Percentiles rank a stretch among this genome's conserved stretches.
These are phyloP conservation scores for Komagataea norvegica DNA, from an alignment of 1,139 yeast genomes.

Conservation along the genomic window DNA sequence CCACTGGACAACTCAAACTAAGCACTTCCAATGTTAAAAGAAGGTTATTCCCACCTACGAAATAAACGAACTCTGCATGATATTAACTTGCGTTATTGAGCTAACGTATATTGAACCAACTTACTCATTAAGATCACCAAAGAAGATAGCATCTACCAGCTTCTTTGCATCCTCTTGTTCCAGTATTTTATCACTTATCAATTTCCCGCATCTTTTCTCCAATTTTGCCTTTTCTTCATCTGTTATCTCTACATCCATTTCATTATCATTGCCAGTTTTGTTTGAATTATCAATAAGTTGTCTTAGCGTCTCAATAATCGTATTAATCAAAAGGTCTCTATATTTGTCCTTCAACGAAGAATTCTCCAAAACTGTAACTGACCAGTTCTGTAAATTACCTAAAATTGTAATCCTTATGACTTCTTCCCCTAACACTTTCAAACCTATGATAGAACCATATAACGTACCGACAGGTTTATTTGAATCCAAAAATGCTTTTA, in stretches of 20 bases:
- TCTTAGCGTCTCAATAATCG: slow-evolving; percentile 53
- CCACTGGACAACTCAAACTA: too few relatives aligned
- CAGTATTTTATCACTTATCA: slow-evolving; percentile 47
- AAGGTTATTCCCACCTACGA: slow-evolving; percentile 30
- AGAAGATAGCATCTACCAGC: slow-evolving; percentile 67
- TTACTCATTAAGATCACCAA: slow-evolving; percentile 49
- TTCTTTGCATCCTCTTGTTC: slow-evolving; percentile 47
- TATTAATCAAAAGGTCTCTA: slow-evolving; percentile 40
- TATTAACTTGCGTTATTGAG: neutral
- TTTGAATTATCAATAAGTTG: slow-evolving; percentile 35
- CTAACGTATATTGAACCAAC: neutral
- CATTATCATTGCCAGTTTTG: slow-evolving; percentile 35
- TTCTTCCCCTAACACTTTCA: slow-evolving; percentile 80
- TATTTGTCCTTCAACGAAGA: slow-evolving; percentile 35
- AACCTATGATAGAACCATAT: slow-evolving; percentile 86
- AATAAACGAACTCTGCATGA: neutral
- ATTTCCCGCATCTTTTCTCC: slow-evolving; percentile 55
- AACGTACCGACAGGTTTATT: slow-evolving; percentile 80
- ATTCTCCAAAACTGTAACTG: slow-evolving; percentile 44
- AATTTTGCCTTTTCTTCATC: slow-evolving; percentile 45
- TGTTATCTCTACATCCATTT: slow-evolving; percentile 33
- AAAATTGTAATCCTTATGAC: slow-evolving; percentile 79
- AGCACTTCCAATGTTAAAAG: slow-evolving; percentile 29
- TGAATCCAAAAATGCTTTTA: slow-evolving; percentile 83
- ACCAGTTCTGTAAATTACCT: slow-evolving; percentile 85